A percentile compares a stretch with the other conserved stretches of the same genome.
Evolutionary conservation across 768 basidiomycete genomes (phyloP).

Genomic region (Hygrophorus russula): DNA sequence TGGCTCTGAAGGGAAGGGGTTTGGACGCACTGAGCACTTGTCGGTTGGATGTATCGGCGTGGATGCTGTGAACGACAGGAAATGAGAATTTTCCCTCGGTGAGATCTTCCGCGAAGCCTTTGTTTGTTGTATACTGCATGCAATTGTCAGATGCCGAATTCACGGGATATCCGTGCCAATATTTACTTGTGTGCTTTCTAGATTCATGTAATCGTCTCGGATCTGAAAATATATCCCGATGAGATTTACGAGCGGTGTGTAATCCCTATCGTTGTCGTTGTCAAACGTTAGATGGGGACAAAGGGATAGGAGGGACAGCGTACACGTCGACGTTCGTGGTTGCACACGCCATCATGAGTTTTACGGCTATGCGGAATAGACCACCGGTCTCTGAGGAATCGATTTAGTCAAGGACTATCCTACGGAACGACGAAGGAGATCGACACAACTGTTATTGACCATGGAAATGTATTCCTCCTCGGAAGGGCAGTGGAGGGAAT

Average conservation of each 20-base stretch:
- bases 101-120: slow-evolving; percentile 88
- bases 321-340: slow-evolving; percentile 52
- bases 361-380: slow-evolving; percentile 82
- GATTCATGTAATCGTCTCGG: slow-evolving; percentile 94
- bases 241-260: slow-evolving; percentile 85
- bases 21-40: slow-evolving; percentile 67
- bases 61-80: slow-evolving; percentile 84
- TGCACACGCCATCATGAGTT: slow-evolving; percentile 90
- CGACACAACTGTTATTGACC: slow-evolving; percentile 82
- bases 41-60: slow-evolving; percentile 62
- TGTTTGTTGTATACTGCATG: slow-evolving; percentile 66
- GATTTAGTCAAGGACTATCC: neutral
- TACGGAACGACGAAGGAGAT: slow-evolving; percentile 1
- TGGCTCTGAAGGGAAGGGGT: neutral
- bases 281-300: neutral
- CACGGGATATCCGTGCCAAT: neutral
- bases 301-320: slow-evolving; percentile 11
- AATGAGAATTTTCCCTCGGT: slow-evolving; percentile 98
- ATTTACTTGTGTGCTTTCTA: slow-evolving; percentile 71
- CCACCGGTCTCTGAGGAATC: slow-evolving; percentile 76
- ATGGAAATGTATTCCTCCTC: slow-evolving; percentile 93
- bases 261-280: slow-evolving; percentile 47
- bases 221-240: slow-evolving; percentile 96
- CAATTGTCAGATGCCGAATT: neutral
- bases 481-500: slow-evolving; percentile 80